Evolutionary conservation across 306 rosid genomes (phyloP).

Genomic region (Coriaria nepalensis): DNA sequence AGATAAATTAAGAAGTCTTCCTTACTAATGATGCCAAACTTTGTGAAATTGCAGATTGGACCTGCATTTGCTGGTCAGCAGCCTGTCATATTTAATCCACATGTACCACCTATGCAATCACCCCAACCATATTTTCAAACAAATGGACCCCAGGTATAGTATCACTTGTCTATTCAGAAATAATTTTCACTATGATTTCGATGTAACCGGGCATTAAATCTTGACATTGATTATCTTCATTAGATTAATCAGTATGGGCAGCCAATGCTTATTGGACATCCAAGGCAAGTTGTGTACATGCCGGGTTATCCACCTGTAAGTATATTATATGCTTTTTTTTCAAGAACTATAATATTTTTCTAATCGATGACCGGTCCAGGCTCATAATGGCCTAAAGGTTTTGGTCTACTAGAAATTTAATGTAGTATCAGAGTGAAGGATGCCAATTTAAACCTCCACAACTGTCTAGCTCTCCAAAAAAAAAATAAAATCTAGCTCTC

Average conservation of each 20-base stretch:
- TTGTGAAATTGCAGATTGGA: slow-evolving; percentile 49
- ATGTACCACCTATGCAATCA: slow-evolving; percentile 50
- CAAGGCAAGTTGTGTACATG: slow-evolving; percentile 69
- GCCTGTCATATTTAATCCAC: slow-evolving; percentile 64
- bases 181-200: slow-evolving; percentile 2
- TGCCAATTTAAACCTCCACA: no score
- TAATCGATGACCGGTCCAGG: no score
- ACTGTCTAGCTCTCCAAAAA: no score
- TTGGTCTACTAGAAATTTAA: no score
- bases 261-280: slow-evolving; percentile 61
- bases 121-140: slow-evolving; percentile 69
- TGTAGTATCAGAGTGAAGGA: no score
- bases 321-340: slow-evolving; percentile 6
- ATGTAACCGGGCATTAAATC: background rate
- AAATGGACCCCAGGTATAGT: slow-evolving; percentile 76
- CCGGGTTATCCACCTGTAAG: slow-evolving; percentile 81
- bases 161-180: slow-evolving; percentile 8
- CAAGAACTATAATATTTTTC: no score
- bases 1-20: no score
- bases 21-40: slow-evolving; percentile 11
- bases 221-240: slow-evolving; percentile 14
- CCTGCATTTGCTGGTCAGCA: slow-evolving; percentile 60
- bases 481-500: no score
- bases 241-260: slow-evolving; percentile 67
- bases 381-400: no score